A percentile compares a stretch with the other conserved stretches of the same genome.
These are phyloP conservation scores for Penicillium paxilli DNA, from an alignment of 495 filamentous ascomycete genomes.

Conservation along the genomic window DNA sequence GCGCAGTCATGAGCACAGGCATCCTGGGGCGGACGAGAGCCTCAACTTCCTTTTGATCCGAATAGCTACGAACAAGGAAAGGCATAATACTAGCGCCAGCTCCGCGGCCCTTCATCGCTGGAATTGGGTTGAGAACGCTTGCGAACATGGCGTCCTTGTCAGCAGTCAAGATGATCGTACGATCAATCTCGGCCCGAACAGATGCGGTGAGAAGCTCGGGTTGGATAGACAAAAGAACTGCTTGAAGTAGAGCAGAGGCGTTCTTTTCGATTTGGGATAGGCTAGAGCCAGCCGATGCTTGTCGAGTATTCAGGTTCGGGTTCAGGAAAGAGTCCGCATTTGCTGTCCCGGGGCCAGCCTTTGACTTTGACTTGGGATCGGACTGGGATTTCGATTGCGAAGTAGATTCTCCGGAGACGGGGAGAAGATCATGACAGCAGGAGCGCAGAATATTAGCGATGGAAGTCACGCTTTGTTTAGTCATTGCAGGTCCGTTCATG, in stretches of 20 bases:
- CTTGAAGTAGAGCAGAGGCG: slow-evolving; percentile 60
- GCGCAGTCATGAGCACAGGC: slow-evolving; percentile 49
- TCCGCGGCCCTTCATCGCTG: slow-evolving; percentile 54
- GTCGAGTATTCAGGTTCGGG: slow-evolving; percentile 27
- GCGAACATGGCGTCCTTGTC: slow-evolving; percentile 71
- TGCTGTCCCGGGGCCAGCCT: slow-evolving; percentile 33
- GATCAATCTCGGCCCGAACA: slow-evolving; percentile 70
- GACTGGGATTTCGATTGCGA: slow-evolving; percentile 24
- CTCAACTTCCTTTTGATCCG: slow-evolving; percentile 65
- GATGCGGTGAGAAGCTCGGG: slow-evolving; percentile 60
- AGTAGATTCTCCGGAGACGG: slow-evolving; percentile 36
- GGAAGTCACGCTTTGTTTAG: slow-evolving; percentile 59
- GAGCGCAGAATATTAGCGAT: slow-evolving; percentile 56
- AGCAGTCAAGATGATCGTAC: slow-evolving; percentile 68
- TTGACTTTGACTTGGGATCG: slow-evolving; percentile 35
- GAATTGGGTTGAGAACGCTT: slow-evolving; percentile 74
- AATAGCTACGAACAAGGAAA: slow-evolving; percentile 63
- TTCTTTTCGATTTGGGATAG: slow-evolving; percentile 39
- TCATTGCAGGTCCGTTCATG: slow-evolving; percentile 61
- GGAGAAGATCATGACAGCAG: slow-evolving; percentile 65
- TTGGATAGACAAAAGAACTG: slow-evolving; percentile 59
- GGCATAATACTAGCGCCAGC: slow-evolving; percentile 72
- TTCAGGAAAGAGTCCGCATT: slow-evolving; percentile 60
- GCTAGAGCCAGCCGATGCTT: slow-evolving; percentile 14
- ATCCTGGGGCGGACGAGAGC: slow-evolving; percentile 67